A percentile compares a stretch with the other conserved stretches of the same genome.
phyloP scores from a whole-genome alignment of 192 early-diverging fungal species.

The Phycomyces nitens region DNA sequence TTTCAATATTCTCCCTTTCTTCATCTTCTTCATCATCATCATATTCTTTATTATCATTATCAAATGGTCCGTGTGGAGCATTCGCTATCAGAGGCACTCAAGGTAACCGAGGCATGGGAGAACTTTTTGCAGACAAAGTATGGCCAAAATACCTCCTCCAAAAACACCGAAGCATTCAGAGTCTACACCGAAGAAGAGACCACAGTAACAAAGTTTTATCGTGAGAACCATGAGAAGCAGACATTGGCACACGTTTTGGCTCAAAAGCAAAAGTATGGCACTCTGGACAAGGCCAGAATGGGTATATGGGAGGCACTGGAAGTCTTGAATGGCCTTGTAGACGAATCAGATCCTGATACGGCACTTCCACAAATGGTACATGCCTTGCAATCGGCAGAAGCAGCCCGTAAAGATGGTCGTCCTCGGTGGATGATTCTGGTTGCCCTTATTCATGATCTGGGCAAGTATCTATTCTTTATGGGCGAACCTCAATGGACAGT shows the following conservation, averaged over 20 bases:
- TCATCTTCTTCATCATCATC: background rate
- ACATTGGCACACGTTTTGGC: slow-evolving; percentile 30
- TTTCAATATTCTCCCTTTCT: background rate
- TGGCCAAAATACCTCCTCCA: slow-evolving; percentile 2
- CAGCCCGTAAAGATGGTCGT: slow-evolving; percentile 38
- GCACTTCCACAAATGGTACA: slow-evolving; percentile 46
- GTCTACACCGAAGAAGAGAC: slow-evolving; percentile 9
- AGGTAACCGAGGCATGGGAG: slow-evolving; percentile 32
- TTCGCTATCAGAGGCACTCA: slow-evolving; percentile 19
- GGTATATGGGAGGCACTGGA: slow-evolving; percentile 50
- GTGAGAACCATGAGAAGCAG: slow-evolving; percentile 41
- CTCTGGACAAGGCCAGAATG: slow-evolving; percentile 23
- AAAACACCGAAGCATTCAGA: background rate
- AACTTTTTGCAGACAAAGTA: slow-evolving; percentile 24
- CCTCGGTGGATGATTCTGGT: slow-evolving; percentile 49
- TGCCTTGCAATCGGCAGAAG: slow-evolving; percentile 49
- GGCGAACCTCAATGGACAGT: slow-evolving; percentile 50
- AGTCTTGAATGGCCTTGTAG: slow-evolving; percentile 38
- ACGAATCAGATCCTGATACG: slow-evolving; percentile 55
- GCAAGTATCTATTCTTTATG: slow-evolving; percentile 42
- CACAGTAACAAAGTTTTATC: slow-evolving; percentile 28
- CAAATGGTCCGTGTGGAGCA: background rate
- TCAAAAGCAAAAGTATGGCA: slow-evolving; percentile 20
- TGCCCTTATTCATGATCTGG: slow-evolving; percentile 50
- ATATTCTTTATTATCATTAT: background rate